Evolutionary conservation across 2,329 filamentous ascomycete species (phyloP), one percentile per base, ranked within the genome.

Genomic region (Didymellaceae sp.): DNA sequence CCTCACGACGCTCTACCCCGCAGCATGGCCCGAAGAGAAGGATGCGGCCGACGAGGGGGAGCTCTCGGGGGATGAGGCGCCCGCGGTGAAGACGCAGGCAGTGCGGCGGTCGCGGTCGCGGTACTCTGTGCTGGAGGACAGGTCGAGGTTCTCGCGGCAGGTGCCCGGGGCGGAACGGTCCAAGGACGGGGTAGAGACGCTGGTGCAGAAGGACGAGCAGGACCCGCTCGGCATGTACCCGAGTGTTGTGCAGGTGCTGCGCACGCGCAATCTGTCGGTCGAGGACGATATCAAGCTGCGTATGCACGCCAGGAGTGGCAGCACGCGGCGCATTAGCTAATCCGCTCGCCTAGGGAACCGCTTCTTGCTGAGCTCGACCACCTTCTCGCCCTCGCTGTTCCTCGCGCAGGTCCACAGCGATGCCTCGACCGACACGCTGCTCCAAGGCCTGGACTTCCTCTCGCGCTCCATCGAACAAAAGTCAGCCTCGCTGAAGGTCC

Each of bases 401-500:
- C 82, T 99, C 10, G 94, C 93, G 0, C 90, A 97, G 72, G 88
- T 95, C 58, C 95, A 99, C 73, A 86, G 89, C 52, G 84, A 86
- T 38, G 93, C 89, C 45, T 91, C 93, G 46, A 96, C 92, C 1
- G 84, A 91, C 61, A 85, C 86, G 35, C 80, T 99, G 1, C 80
- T 96, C 10, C 80, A 84, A 39, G 95, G 94, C 3, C 83, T 99
- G 16, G 89, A 96, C 61, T 86, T 89, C 52, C 83, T 99, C 16
- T 94, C 91, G 14, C 84, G 85, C 55, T 97, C 93, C 1, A 99
- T 99, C 66, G 94, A 97, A 66, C 90, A 97, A 75, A 99, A 99
- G 74, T 97, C 93, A 0, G 94, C 93, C 0, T 97, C 92, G 4
- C 82, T 99, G 54, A 99, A 99, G 71, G 89, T 96, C 9, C 82